Base-by-base conservation (phyloP, 345 rosid species). In the Citrus mangshanensis region DNA sequence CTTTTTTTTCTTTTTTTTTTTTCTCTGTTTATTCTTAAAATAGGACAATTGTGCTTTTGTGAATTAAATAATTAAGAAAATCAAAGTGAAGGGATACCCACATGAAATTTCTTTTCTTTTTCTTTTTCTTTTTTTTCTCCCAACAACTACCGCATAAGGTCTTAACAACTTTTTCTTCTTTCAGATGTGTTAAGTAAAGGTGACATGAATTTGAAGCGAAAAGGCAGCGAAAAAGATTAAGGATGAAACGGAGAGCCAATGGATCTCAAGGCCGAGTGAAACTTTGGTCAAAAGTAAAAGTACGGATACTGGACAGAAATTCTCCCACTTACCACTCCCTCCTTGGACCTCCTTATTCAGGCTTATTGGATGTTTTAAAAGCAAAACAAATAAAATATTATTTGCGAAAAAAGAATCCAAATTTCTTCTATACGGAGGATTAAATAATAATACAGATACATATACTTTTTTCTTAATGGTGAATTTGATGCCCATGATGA, bases 241-340 rank as follows among this genome's bases (percentile, higher is more conserved):
- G 10, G 34, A 6, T 1, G 19, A 27, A 9, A 19, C 21, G 19
- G 49, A 16, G n/a, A 28, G 27, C 77, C 65, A 6, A 35, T 84
- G 71, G 77, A 64, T 80, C 67, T 70, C 51, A 34, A 75, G 83
- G 80, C 77, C 35, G 8, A 59, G 74, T 79, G 78, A 76, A 65
- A 27, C 32, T 54, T 46, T 35, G 49, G 65, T 68, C 76, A 77
- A 73, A 74, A 76, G 75, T 21, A 22, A 22, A 27, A 30, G 32
- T 65, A 72, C 60, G 79, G 63, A 60, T 18, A 46, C 30, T 9
- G 40, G 69, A 64, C 78, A 60, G 32, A 30, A 40, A 19, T 16
- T 35, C 58, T n/a, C 22, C 46, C 66, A 6, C 60, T 5, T 4
- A 14, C 5, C 1, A 2, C 66, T n/a, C 28, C 27, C 51, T 72